These are phyloP conservation scores for Erucastrum elatum DNA, from an alignment of 345 rosid species.

Conservation along the genomic window DNA sequence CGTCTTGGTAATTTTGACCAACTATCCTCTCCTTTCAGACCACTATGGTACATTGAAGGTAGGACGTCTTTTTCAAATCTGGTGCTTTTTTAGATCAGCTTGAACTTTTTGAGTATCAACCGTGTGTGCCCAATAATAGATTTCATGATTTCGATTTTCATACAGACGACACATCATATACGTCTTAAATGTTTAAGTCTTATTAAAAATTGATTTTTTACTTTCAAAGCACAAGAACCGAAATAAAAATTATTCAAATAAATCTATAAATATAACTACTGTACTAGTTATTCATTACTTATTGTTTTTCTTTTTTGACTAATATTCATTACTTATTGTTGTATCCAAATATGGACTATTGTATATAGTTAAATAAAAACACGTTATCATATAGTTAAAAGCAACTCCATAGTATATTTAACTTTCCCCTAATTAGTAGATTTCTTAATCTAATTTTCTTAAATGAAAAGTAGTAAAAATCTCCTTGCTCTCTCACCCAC, in stretches of 20 bases:
- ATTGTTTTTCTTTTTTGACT: too few species aligned
- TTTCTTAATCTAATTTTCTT: slow-evolving; percentile 3
- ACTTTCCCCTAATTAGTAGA: background rate
- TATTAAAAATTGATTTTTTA: background rate
- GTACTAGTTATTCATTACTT: too few species aligned
- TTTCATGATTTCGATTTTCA: background rate
- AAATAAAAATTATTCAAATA: background rate
- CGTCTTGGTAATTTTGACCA: background rate
- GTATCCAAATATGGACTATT: too few species aligned
- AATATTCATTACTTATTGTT: too few species aligned
- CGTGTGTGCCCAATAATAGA: background rate
- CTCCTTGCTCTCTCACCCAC: background rate
- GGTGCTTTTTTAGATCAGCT: background rate
- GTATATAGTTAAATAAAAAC: background rate
- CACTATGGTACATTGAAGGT: background rate
- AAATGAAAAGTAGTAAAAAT: background rate
- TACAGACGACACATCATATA: background rate
- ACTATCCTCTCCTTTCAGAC: background rate
- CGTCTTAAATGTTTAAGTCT: background rate
- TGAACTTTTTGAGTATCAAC: background rate
- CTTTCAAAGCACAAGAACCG: background rate
- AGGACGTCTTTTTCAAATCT: background rate
- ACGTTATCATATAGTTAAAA: background rate
- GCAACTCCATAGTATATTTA: background rate
- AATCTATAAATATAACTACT: too few species aligned